These are phyloP conservation scores for Nicotiana knightiana DNA, from an alignment of 257 asterid genomes.

Conservation along the genomic window DNA sequence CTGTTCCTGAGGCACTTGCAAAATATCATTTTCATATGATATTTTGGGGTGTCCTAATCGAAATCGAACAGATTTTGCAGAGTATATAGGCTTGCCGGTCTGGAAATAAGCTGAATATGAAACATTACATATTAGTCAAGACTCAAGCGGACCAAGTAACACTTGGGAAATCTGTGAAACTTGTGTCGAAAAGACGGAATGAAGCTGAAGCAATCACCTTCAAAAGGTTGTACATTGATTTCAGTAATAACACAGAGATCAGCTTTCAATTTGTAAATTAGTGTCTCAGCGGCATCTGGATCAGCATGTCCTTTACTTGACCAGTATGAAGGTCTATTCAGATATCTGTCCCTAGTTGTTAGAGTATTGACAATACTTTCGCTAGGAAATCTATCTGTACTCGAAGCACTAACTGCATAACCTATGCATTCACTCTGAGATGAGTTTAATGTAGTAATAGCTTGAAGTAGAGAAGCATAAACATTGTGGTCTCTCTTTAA, in stretches of 20 bases:
- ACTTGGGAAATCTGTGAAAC: background rate
- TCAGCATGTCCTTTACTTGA: slow-evolving; percentile 76
- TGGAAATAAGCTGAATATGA: slow-evolving; percentile 58
- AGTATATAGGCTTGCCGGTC: slow-evolving; percentile 62
- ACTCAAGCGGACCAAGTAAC: background rate
- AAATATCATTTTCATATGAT: slow-evolving; percentile 18
- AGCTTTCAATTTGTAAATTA: slow-evolving; percentile 54
- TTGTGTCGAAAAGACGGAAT: background rate
- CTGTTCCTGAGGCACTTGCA: slow-evolving; percentile 28
- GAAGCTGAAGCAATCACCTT: slow-evolving; percentile 37
- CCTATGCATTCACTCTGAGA: slow-evolving; percentile 44
- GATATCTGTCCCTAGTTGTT: slow-evolving; percentile 45
- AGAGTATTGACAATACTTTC: slow-evolving; percentile 68
- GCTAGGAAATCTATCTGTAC: slow-evolving; percentile 65
- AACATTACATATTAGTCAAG: background rate
- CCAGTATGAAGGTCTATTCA: slow-evolving; percentile 65
- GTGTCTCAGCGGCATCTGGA: slow-evolving; percentile 65
- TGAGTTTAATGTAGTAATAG: slow-evolving; percentile 38
- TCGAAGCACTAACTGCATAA: slow-evolving; percentile 67
- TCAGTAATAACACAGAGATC: slow-evolving; percentile 69
- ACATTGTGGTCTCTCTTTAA: slow-evolving; percentile 48
- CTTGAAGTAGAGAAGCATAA: slow-evolving; percentile 56
- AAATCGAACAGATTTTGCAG: slow-evolving; percentile 62
- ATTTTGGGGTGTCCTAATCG: slow-evolving; percentile 60
- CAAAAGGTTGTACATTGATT: slow-evolving; percentile 66